Evolutionary conservation across 179 eudicot species (phyloP), one percentile per base, ranked within the genome.

Genomic region (Beta lomatogona): DNA sequence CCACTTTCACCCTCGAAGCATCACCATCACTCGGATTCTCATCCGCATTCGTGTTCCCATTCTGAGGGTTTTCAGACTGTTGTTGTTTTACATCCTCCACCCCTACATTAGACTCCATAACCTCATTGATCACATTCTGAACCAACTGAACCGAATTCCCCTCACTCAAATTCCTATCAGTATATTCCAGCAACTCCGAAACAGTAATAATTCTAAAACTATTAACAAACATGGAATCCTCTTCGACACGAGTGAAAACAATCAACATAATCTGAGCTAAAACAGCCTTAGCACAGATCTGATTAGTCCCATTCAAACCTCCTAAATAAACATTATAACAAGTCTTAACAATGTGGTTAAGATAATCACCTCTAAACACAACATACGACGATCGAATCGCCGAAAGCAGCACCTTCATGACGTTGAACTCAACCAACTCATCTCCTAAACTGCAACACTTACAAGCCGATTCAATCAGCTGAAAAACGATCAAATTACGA

Each of bases 221-320:
- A 28, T 52, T 60, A 61, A 84, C 93, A 10, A 65, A 41, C 87
- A 91, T 69, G 8, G 89, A 84, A 77, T 94, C 94, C 52, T 86
- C 94, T 85, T 95, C 93, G 9, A 87, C 91, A 74, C 97, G 79
- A 8, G 94, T 64, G 52, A 94, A 95, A 36, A 94, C 88, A 79
- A 95, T 91, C 46, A 92, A 55, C 90, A 94, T 91, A 82, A 94
- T 92, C 88, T 95, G 99, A 14, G 98, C 99, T 13, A 95, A 86
- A 72, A 95, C 96, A 2, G 97, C 85, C 86, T 94, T 95, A 0
- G 98, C 99, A 77, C 99, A 95, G 83, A 95, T 95, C 90, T 94
- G 99, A 85, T 92, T 95, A 19, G 99, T 95, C 77, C 99, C 99
- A 86, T 79, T 92, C 61, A 80, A 76, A 7, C 98, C 98, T 4